These are phyloP conservation scores for Takashimella tepidaria DNA, from an alignment of 1,284 basidiomycete genomes.

Conservation along the genomic window DNA sequence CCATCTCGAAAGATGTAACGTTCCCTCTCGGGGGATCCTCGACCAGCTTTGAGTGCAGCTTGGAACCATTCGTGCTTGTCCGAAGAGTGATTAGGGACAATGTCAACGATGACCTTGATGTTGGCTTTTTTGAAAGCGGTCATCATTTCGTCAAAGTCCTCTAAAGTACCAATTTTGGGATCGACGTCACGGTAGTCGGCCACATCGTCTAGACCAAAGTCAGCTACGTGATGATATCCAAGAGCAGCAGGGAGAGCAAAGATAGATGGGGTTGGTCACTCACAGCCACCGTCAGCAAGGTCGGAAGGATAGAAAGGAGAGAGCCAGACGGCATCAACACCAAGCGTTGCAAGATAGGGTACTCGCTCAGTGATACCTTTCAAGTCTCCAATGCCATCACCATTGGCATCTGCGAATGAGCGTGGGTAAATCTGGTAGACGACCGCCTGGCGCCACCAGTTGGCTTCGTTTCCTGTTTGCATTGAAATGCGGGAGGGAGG, in stretches of 20 bases:
- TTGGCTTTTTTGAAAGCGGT: constrained; percentile 58
- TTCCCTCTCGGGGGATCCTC: constrained; percentile 59
- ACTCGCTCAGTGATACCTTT: constrained; percentile 62
- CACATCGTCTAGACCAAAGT: constrained; percentile 58
- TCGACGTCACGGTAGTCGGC: constrained; percentile 70
- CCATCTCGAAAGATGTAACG: constrained; percentile 71
- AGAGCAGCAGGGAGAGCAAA: too few species aligned
- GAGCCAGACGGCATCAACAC: constrained; percentile 68
- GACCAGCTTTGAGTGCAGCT: constrained; percentile 56
- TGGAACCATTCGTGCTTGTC: constrained; percentile 74
- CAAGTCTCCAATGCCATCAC: constrained; percentile 70
- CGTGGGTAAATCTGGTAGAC: constrained; percentile 72
- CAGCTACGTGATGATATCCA: too few species aligned
- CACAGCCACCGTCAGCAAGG: constrained; percentile 62
- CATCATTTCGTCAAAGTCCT: constrained; percentile 64
- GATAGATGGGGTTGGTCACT: neutral
- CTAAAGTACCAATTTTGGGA: constrained; percentile 65
- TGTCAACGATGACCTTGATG: constrained; percentile 72
- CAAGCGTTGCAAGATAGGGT: constrained; percentile 65
- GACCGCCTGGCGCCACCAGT: constrained; percentile 63
- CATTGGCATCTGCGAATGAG: constrained; percentile 65
- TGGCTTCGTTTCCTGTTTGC: constrained; percentile 1
- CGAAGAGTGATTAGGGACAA: constrained; percentile 75
- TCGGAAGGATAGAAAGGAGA: constrained; percentile 68
- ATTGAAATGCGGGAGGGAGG: neutral